Evolutionary conservation across 306 rosid species (phyloP).

Genomic region (Morella rubra): DNA sequence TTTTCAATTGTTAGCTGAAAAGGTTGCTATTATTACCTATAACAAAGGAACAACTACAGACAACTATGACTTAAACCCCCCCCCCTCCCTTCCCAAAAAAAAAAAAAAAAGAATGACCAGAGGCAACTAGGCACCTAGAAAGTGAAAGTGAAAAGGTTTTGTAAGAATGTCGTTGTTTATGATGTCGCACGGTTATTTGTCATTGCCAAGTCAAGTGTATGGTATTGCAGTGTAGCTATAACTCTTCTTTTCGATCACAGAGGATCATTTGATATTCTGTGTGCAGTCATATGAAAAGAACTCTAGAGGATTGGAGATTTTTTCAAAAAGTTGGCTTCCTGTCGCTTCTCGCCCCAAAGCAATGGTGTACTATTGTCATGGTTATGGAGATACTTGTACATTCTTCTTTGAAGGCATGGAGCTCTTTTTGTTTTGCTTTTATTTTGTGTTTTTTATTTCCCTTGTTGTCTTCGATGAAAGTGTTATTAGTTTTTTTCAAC

Average conservation of each 20-base stretch:
- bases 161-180: not conserved
- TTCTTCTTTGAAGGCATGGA: conserved; percentile 94
- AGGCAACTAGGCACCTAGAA: too few species aligned
- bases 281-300: conserved; percentile 68
- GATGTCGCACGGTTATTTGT: not conserved
- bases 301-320: conserved; percentile 70
- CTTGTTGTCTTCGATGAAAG: not conserved
- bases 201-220: not conserved
- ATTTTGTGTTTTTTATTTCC: not conserved
- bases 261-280: conserved; percentile 23
- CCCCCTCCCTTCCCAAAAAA: too few species aligned
- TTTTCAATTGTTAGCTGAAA: not conserved
- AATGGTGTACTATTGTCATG: conserved; percentile 76
- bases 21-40: not conserved
- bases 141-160: not conserved
- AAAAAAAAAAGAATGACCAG: not conserved
- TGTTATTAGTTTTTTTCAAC: not conserved
- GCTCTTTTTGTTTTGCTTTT: not conserved
- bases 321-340: conserved; percentile 89
- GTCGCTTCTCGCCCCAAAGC: conserved; percentile 61
- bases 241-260: conserved; percentile 3
- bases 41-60: not conserved
- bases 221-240: conserved; percentile 11
- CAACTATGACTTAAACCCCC: not conserved
- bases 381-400: conserved; percentile 91